Percentiles rank a stretch among this genome's conserved stretches.
Conservation (phyloP, 176 grass and related monocot species). For the Musa beccarii region DNA sequence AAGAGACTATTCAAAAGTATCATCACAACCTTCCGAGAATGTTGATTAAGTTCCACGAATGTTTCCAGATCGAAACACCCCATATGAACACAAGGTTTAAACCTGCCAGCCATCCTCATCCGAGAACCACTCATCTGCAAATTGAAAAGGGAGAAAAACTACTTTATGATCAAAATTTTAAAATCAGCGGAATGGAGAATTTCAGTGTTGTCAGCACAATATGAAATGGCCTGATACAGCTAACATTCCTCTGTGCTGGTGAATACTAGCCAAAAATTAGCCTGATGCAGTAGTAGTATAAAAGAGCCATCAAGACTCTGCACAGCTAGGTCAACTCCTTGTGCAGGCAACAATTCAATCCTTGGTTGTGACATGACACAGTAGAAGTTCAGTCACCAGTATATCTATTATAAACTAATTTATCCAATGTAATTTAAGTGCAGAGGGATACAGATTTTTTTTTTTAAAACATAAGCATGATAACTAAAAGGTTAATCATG, state of each 20-base stretch:
- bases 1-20: neutral
- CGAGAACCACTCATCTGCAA: slow-evolving; percentile 88
- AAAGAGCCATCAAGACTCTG: too few relatives aligned
- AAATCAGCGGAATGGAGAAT: neutral
- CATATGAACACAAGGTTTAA: slow-evolving; percentile 84
- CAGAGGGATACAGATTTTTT: too few relatives aligned
- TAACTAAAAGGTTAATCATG: too few relatives aligned
- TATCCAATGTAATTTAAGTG: too few relatives aligned
- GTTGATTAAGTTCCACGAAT: slow-evolving; percentile 92
- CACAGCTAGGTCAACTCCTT: too few relatives aligned
- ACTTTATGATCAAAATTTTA: neutral
- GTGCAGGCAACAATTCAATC: too few relatives aligned
- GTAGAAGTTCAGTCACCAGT: too few relatives aligned
- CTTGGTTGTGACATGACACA: too few relatives aligned
- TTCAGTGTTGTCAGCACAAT: neutral
- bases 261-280: too few relatives aligned
- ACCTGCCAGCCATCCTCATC: slow-evolving; percentile 81
- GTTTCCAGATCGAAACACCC: slow-evolving; percentile 96
- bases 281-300: too few relatives aligned
- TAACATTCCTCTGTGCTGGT: neutral
- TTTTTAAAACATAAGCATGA: too few relatives aligned
- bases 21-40: slow-evolving; percentile 62
- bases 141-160: neutral
- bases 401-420: too few relatives aligned
- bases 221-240: neutral